Evolutionary conservation across 768 basidiomycete genomes (phyloP).

Genomic region (Leccinum sublutescens): DNA sequence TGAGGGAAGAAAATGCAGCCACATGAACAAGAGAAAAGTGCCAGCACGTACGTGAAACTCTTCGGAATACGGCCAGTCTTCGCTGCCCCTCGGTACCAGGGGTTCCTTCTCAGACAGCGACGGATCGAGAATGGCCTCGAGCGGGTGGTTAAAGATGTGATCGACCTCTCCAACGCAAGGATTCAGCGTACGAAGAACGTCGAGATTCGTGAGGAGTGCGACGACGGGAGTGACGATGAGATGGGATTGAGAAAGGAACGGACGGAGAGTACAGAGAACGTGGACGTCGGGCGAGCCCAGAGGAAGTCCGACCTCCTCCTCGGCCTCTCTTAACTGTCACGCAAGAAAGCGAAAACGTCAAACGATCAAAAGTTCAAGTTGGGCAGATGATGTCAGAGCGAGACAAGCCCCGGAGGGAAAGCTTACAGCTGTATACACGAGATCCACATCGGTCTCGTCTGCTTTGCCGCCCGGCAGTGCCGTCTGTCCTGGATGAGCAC

Average conservation of each 20-base stretch:
- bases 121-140: slow-evolving; percentile 71
- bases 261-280: slow-evolving; percentile 58
- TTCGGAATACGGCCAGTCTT: slow-evolving; percentile 79
- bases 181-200: slow-evolving; percentile 48
- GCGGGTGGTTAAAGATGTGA: slow-evolving; percentile 75
- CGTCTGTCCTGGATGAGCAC: slow-evolving; percentile 78
- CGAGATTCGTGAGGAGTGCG: slow-evolving; percentile 56
- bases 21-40: neutral
- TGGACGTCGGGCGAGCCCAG: slow-evolving; percentile 54
- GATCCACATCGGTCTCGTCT: slow-evolving; percentile 61
- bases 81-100: slow-evolving; percentile 57
- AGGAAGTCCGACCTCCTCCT: slow-evolving; percentile 80
- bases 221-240: slow-evolving; percentile 80
- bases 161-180: slow-evolving; percentile 71
- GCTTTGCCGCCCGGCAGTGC: slow-evolving; percentile 81
- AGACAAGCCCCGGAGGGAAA: neutral
- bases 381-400: neutral
- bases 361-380: neutral
- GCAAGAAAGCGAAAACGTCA: neutral
- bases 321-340: slow-evolving; percentile 72
- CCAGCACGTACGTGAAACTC: slow-evolving; percentile 61
- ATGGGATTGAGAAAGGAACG: slow-evolving; percentile 64
- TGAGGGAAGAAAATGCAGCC: neutral
- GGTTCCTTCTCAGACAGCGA: slow-evolving; percentile 37
- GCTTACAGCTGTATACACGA: slow-evolving; percentile 74